Base-by-base conservation (phyloP, 2,329 filamentous ascomycete genomes). In the Aaosphaeria pasadenensis region DNA sequence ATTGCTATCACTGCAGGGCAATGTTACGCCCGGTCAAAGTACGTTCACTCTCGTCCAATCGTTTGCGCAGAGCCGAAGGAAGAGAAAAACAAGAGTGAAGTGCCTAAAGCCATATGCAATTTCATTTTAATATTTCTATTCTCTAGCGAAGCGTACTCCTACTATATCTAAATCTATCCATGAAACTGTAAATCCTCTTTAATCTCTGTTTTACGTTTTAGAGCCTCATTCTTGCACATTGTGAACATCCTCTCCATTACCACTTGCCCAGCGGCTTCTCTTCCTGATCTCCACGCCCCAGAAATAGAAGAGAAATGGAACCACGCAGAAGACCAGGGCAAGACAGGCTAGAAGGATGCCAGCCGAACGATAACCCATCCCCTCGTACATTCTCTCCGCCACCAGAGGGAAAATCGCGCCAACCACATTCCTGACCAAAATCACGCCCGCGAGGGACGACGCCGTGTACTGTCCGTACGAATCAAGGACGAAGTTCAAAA, bases 331-430 rank as follows among this genome's bases (percentile, higher is more conserved):
- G 7, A 65, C 42, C 5, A 72, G 54, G 7, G 67, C 66, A 24
- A 74, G 43, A 40, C 74, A 73, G 1, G 63, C 71, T 11, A 74
- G 45, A 36, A 73, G 42, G 50, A 63, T 70, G 4, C 63, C 64
- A 1, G 68, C 71, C 70, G 69, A 74, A 45, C 61, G 62, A 24
- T 65, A 60, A 5, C 63, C 67, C 35, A 74, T 46, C 5, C 56
- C 56, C 33, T 64, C 47, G 40, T 72, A 74, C 55, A 58, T 56
- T 41, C 41, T 44, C 32, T 44, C 46, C 9, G 57, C 61, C 30
- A 68, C 64, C 7, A 70, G 48, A 6, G 66, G 63, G 47, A 69
- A 57, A 5, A 52, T 56, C 5, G 57, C 56, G 6, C 56, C 59
- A 31, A 60, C 52, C 24, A 56, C 29, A 29, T 49, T 55, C n/a